Evolutionary conservation across 192 early-diverging fungal species (phyloP).

Genomic region (Rhizophagus prolifer): DNA sequence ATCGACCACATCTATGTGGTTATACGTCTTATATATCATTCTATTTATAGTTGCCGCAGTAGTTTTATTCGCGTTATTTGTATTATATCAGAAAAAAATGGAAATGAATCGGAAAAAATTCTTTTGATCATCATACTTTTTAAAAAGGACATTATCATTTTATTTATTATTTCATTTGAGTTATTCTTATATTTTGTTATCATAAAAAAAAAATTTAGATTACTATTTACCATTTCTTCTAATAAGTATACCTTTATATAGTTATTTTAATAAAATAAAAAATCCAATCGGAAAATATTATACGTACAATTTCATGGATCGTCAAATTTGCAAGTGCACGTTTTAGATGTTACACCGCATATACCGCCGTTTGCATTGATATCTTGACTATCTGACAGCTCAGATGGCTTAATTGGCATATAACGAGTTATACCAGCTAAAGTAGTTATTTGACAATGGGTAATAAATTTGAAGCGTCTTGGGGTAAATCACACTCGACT

Average conservation of each 20-base stretch:
- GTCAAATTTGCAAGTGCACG: too few relatives aligned
- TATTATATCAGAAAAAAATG: not conserved
- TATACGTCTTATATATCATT: not conserved
- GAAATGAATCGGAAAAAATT: constrained; percentile 22
- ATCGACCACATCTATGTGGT: not conserved
- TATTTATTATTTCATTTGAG: not conserved
- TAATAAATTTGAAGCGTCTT: not conserved
- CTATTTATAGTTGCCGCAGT: not conserved
- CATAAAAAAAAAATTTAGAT: too few relatives aligned
- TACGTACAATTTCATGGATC: too few relatives aligned
- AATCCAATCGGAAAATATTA: not conserved
- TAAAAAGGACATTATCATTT: not conserved
- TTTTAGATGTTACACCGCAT: too few relatives aligned
- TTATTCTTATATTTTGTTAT: too few relatives aligned
- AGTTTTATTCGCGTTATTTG: not conserved
- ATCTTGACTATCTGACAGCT: too few relatives aligned
- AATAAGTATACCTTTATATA: too few relatives aligned
- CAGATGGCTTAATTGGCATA: too few relatives aligned
- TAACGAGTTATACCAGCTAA: too few relatives aligned
- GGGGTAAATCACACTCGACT: not conserved
- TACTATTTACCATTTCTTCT: too few relatives aligned
- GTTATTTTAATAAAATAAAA: too few relatives aligned
- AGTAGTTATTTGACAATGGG: not conserved
- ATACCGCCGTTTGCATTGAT: too few relatives aligned
- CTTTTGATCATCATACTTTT: not conserved